These are phyloP conservation scores for Lachnellula suecica DNA, from an alignment of 2,329 filamentous ascomycete species.

Conservation along the genomic window DNA sequence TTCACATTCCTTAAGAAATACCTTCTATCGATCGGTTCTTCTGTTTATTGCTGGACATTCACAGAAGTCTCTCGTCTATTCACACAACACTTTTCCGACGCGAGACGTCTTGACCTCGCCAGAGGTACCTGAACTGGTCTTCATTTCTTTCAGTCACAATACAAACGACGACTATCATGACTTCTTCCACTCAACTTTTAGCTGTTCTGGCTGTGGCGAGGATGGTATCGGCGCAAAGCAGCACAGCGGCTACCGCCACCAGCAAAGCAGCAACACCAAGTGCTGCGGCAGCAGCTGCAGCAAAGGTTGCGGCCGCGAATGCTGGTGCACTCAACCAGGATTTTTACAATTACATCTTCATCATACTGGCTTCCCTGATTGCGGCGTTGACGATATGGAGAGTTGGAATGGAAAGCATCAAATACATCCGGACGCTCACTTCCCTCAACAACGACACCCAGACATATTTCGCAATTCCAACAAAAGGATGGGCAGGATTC, in stretches of 20 bases:
- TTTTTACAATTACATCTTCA: slow-evolving; percentile 59
- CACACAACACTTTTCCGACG: background rate
- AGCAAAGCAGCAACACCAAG: slow-evolving; percentile 15
- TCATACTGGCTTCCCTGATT: slow-evolving; percentile 64
- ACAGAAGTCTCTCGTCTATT: slow-evolving; percentile 9
- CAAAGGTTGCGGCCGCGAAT: slow-evolving; percentile 11
- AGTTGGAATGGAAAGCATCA: slow-evolving; percentile 56
- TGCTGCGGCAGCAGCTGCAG: slow-evolving; percentile 13
- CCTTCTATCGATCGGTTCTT: slow-evolving; percentile 9
- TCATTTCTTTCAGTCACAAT: background rate
- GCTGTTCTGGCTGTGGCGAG: slow-evolving; percentile 21
- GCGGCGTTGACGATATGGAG: slow-evolving; percentile 67
- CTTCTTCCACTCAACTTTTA: slow-evolving; percentile 19
- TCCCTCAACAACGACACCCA: slow-evolving; percentile 79
- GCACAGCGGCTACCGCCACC: no score
- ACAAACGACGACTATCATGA: slow-evolving; percentile 15
- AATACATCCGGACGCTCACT: slow-evolving; percentile 70
- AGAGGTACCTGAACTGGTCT: background rate
- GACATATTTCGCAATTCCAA: slow-evolving; percentile 69
- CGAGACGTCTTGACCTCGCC: background rate
- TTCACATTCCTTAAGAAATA: slow-evolving; percentile 5
- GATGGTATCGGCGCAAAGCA: slow-evolving; percentile 18
- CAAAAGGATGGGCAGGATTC: slow-evolving; percentile 53
- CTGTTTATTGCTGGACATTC: slow-evolving; percentile 24
- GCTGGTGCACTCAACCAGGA: slow-evolving; percentile 44